Evolutionary conservation across 257 asterid genomes (phyloP), one percentile per base, ranked within the genome.

Genomic region (Coffea canephora): DNA sequence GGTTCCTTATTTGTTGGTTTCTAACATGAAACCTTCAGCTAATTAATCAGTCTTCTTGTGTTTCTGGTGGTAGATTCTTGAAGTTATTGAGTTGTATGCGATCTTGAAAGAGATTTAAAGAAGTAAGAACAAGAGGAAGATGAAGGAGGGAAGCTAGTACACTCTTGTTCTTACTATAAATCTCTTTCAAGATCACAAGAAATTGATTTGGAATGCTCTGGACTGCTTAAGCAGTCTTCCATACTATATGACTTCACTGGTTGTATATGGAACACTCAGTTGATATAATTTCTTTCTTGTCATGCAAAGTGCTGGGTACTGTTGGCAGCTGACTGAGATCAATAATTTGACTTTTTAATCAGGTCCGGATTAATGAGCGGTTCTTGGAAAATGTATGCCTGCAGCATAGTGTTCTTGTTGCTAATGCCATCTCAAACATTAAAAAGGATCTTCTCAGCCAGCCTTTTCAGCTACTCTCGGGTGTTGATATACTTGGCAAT

Each of bases 401-500:
- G 96, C 89, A 93, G 83, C 95, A 94, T 48, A 96, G 97, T 82
- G 94, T 92, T 86, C 92, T 96, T 74, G 86, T 87, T 84, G 83
- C 94, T 71, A 94, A 90, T 77, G 94, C 97, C 80, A 85, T 89
- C 86, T 89, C 97, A 31, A 96, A 94, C 84, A 86, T 96, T 46
- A 94, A 86, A 85, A 96, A 94, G 94, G 99, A 96, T 88, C 84
- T 96, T 78, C 97, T 96, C 78, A 89, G 99, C 92, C 99, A 92
- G 79, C 99, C 99, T 46, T 85, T 96, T 80, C 99, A 96, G 85
- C 91, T 96, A 84, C 98, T 96, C 67, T 96, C 99, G 3, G 99
- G 99, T 80, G 97, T 96, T 82, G 99, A 96, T 87, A 96, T 96
- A 82, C 89, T 96, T 81, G 99, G 99, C 55, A 96, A 96, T 88